Evolutionary conservation across 768 basidiomycete species (phyloP).

Genomic region (Neoboletus magnificus): DNA sequence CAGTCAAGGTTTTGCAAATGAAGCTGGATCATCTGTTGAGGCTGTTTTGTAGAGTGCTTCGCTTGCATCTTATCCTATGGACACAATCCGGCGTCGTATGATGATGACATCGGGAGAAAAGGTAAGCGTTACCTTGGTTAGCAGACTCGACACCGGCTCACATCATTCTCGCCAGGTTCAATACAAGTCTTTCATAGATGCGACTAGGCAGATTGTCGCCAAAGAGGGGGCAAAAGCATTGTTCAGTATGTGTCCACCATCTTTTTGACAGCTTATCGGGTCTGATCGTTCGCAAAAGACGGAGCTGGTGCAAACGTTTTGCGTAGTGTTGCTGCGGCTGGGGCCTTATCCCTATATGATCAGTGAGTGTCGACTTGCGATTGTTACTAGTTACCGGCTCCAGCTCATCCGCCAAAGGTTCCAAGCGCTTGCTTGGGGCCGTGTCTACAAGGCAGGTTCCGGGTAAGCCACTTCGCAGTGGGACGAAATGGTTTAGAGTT

Average conservation of each 20-base stretch:
- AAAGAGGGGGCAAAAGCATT: constrained; percentile 39
- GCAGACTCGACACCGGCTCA: not conserved
- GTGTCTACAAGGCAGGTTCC: constrained; percentile 50
- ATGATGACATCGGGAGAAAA: constrained; percentile 46
- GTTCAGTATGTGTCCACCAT: constrained; percentile 31
- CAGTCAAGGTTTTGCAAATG: not conserved
- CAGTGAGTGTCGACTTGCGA: constrained; percentile 32
- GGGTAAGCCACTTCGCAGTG: constrained; percentile 5
- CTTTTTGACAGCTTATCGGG: not conserved
- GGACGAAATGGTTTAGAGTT: not conserved
- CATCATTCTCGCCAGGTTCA: constrained; percentile 22
- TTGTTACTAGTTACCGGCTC: not conserved
- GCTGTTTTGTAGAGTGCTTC: constrained; percentile 31
- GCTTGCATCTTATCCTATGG: constrained; percentile 41
- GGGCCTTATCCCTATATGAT: constrained; percentile 64
- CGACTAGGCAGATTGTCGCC: constrained; percentile 37
- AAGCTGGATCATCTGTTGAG: not conserved
- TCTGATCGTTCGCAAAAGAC: constrained; percentile 36
- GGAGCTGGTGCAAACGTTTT: constrained; percentile 56
- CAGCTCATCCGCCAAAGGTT: constrained; percentile 27
- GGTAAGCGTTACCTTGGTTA: constrained; percentile 4
- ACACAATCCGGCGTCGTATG: constrained; percentile 45
- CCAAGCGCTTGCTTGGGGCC: constrained; percentile 54
- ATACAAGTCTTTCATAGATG: constrained; percentile 41
- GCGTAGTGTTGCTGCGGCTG: constrained; percentile 48